Evolutionary conservation across 73 alveolate species (phyloP).

Genomic region (Paramecium bursaria): DNA sequence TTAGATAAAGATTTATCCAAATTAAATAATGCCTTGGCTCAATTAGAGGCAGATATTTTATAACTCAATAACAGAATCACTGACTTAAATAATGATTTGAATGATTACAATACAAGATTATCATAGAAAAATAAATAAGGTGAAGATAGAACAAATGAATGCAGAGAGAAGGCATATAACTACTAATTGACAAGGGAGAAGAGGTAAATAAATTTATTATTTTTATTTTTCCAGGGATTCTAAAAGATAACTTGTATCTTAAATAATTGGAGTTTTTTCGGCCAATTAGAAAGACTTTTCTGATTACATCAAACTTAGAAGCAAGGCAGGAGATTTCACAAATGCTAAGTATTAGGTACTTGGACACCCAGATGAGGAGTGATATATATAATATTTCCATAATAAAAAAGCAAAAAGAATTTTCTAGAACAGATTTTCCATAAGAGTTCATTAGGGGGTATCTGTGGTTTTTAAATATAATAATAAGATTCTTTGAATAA

Average conservation of each 20-base stretch:
- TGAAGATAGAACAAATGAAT: slow-evolving; percentile 49
- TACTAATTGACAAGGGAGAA: slow-evolving; percentile 51
- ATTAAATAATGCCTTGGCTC: slow-evolving; percentile 49
- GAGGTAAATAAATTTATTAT: neutral
- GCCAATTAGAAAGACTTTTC: slow-evolving; percentile 58
- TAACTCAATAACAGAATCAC: slow-evolving; percentile 12
- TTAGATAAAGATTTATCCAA: slow-evolving; percentile 42
- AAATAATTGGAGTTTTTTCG: slow-evolving; percentile 42
- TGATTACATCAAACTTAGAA: slow-evolving; percentile 53
- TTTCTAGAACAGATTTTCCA: neutral
- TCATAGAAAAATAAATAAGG: slow-evolving; percentile 10
- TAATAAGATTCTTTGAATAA: neutral
- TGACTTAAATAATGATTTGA: slow-evolving; percentile 35
- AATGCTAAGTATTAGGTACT: neutral
- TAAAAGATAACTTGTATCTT: slow-evolving; percentile 51
- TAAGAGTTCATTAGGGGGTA: neutral
- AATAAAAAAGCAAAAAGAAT: neutral
- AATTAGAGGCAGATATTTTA: slow-evolving; percentile 30
- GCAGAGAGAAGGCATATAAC: slow-evolving; percentile 55
- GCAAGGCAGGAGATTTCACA: slow-evolving; percentile 53
- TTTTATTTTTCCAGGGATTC: neutral
- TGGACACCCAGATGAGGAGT: slow-evolving; percentile 37
- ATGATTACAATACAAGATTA: slow-evolving; percentile 44
- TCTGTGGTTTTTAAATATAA: neutral
- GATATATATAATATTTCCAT: slow-evolving; percentile 5